phyloP scores from a whole-genome alignment of 2,329 filamentous ascomycete species.

The Sodiomyces alkalinus region DNA sequence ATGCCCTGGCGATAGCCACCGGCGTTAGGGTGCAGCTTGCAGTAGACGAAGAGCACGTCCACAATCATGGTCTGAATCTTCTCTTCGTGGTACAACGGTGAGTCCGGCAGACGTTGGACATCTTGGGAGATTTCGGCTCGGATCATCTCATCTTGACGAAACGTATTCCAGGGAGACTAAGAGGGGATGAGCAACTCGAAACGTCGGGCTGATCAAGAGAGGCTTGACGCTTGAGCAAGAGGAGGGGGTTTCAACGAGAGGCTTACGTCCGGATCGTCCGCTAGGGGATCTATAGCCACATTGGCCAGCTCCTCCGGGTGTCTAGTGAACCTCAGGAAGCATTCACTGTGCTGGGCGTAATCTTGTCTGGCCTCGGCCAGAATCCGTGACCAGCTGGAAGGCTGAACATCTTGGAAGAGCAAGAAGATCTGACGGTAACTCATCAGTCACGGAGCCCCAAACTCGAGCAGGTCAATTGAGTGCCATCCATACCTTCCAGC shows the following conservation, averaged over 20 bases:
- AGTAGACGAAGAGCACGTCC: constrained; percentile 86
- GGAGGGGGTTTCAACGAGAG: too few species aligned
- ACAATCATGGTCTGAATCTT: constrained; percentile 67
- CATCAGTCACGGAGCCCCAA: constrained; percentile 4
- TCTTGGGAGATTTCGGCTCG: constrained; percentile 87
- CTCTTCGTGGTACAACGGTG: constrained; percentile 73
- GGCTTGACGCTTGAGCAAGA: too few species aligned
- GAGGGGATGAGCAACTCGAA: constrained; percentile 24
- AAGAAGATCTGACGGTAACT: constrained; percentile 50
- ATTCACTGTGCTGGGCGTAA: constrained; percentile 58
- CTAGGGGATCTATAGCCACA: constrained; percentile 65
- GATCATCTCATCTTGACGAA: constrained; percentile 69
- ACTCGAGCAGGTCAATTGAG: not conserved
- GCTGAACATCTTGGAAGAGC: constrained; percentile 53
- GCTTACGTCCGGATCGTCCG: constrained; percentile 53
- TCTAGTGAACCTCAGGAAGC: constrained; percentile 69
- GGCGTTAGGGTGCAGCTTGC: constrained; percentile 74
- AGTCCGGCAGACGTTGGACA: constrained; percentile 85
- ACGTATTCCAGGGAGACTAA: constrained; percentile 83
- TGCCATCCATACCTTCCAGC: constrained; percentile 74
- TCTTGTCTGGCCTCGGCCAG: constrained; percentile 54
- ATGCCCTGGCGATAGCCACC: constrained; percentile 95
- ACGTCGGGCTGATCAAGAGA: constrained; percentile 2
- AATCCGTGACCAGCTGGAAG: constrained; percentile 51
- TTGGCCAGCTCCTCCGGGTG: constrained; percentile 65